Evolutionary conservation across 192 early-diverging fungal species (phyloP), one percentile per base, ranked within the genome.

Genomic region (Entophlyctis helioformis): DNA sequence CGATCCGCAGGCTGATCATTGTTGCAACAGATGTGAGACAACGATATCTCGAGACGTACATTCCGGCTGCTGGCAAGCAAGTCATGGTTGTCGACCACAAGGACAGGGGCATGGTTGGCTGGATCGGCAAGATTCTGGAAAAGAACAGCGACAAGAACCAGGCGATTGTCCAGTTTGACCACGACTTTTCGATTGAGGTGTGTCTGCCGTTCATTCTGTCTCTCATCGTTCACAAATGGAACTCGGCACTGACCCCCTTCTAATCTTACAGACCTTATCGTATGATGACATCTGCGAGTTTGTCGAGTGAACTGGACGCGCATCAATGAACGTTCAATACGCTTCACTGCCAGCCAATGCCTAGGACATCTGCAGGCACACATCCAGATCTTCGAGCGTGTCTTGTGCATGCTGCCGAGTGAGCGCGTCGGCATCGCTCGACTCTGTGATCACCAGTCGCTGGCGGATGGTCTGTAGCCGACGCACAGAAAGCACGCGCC

Each of bases 361-460:
- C n/a, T n/a, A n/a, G n/a, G n/a, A n/a, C n/a, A n/a, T n/a, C n/a
- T n/a, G n/a, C n/a, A n/a, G n/a, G n/a, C n/a, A n/a, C n/a, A n/a
- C n/a, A n/a, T 77, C 72, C 33, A 91, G 51, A 26, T 88, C 88
- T 24, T 67, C 76, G 24, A 88, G 57, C 0, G 76, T 82, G 12
- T 75, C 51, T 25, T 79, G 62, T 9, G 89, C 85, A 41, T 93
- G 81, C 36, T 74, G 55, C 32, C 78, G 60, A n/a, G 74, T 77
- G 26, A 90, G 44, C 28, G 83, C 71, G 56, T 93, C 89, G 1
- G 59, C 32, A 49, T 92, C 87, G 0, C 62, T 72, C 8, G 70
- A 63, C 43, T 75, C 75, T 20, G 83, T 56, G 38, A 80, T 76
- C 21, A 71, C 54, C 28, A 92, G 60, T 5, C 72, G 60, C 23